Conservation (phyloP, 2,329 filamentous ascomycete species). For the Rosellinia necatrix region DNA sequence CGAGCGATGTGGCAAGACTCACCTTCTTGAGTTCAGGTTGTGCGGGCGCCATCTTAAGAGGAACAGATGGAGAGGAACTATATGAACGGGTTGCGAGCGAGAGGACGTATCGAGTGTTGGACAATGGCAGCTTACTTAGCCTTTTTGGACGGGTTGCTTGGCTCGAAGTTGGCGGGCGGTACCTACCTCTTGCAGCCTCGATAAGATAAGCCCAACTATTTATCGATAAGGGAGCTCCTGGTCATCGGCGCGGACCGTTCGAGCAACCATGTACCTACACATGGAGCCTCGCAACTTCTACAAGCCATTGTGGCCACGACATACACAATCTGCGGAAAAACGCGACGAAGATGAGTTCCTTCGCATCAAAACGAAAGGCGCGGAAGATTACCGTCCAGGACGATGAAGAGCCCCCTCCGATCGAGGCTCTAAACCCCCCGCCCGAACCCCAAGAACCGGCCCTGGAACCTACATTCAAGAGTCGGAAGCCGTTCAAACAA, state of each 20-base stretch:
- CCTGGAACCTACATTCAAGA: constrained; percentile 51
- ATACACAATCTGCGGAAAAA: constrained; percentile 19
- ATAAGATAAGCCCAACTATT: constrained; percentile 35
- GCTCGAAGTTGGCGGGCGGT: constrained; percentile 3
- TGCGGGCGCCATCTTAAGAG: constrained; percentile 86
- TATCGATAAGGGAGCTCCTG: constrained; percentile 35
- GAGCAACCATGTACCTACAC: background rate
- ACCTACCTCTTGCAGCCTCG: constrained; percentile 16
- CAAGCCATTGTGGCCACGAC: constrained; percentile 1
- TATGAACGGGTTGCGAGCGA: constrained; percentile 10
- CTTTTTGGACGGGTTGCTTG: background rate
- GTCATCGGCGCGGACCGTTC: background rate
- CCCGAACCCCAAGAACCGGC: constrained; percentile 41
- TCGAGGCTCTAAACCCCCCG: constrained; percentile 34
- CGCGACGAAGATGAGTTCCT: constrained; percentile 54
- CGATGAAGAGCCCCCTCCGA: constrained; percentile 52
- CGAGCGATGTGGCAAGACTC: constrained; percentile 24
- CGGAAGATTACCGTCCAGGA: constrained; percentile 76
- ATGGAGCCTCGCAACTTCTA: constrained; percentile 2
- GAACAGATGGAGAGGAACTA: background rate
- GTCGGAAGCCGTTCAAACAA: constrained; percentile 56
- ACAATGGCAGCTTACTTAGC: constrained; percentile 20
- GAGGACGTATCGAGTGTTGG: constrained; percentile 11
- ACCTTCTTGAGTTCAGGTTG: constrained; percentile 99
- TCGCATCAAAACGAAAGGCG: constrained; percentile 67